phyloP scores from a whole-genome alignment of 1,284 basidiomycete species.

The Mycena citricolor region DNA sequence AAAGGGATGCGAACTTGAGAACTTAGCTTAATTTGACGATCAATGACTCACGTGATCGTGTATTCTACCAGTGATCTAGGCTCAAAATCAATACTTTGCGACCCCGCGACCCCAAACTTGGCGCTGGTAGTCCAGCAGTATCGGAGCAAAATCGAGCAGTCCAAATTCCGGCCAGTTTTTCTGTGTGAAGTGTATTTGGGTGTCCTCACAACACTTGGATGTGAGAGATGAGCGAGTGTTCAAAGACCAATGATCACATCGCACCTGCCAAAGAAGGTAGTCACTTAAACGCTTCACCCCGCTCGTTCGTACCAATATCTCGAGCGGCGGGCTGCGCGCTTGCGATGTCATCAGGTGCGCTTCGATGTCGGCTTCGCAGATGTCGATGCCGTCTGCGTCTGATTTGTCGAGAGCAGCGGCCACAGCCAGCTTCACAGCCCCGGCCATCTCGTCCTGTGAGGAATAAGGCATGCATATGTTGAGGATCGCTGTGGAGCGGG shows the following conservation, averaged over 20 bases:
- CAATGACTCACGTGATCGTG: no score
- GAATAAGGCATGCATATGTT: conserved; percentile 97
- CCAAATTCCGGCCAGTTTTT: conserved; percentile 97
- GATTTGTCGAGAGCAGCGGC: conserved; percentile 43
- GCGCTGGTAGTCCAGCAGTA: conserved; percentile 84
- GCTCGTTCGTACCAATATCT: conserved; percentile 90
- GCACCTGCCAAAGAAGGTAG: conserved; percentile 93
- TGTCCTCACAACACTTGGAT: conserved; percentile 70
- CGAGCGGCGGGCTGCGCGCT: conserved; percentile 76
- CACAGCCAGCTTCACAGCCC: conserved; percentile 66
- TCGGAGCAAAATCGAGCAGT: conserved; percentile 80
- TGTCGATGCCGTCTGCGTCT: conserved; percentile 39
- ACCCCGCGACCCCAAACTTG: conserved; percentile 51
- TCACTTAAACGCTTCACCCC: conserved; percentile 91
- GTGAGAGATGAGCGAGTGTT: background rate
- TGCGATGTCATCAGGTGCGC: conserved; percentile 66
- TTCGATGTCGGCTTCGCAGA: conserved; percentile 68
- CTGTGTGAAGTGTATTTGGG: conserved; percentile 90
- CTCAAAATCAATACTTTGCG: no score
- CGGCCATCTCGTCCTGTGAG: conserved; percentile 88
- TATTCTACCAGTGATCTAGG: no score
- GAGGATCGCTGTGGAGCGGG: conserved; percentile 68
- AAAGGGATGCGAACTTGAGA: no score
- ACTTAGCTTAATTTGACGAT: no score
- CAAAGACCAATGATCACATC: conserved; percentile 22